Conservation (phyloP, 257 asterid species). For the Petunia secreta region DNA sequence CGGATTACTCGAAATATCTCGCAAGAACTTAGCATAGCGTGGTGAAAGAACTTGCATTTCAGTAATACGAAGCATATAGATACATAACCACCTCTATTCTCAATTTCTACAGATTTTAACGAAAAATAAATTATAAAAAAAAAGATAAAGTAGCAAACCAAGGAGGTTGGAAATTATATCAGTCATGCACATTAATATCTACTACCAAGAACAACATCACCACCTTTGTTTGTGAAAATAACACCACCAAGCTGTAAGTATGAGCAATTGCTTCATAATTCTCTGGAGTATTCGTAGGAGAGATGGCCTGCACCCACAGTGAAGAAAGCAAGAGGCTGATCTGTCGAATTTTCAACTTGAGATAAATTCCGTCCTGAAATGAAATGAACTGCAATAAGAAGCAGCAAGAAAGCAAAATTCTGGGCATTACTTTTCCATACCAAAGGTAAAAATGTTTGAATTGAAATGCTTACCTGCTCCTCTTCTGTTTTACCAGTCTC, state of each 20-base stretch:
- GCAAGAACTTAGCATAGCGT: background rate
- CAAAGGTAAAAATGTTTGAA: conserved; percentile 20
- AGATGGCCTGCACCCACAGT: conserved; percentile 73
- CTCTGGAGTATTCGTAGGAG: conserved; percentile 60
- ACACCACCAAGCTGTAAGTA: conserved; percentile 69
- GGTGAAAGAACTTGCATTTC: conserved; percentile 8
- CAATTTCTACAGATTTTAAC: conserved; percentile 6
- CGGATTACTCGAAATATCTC: background rate
- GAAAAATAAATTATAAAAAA: background rate
- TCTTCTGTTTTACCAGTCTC: conserved; percentile 46
- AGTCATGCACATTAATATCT: conserved; percentile 22
- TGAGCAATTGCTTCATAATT: conserved; percentile 79
- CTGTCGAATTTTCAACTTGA: conserved; percentile 69
- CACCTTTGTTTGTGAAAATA: conserved; percentile 74
- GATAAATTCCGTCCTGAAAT: conserved; percentile 66
- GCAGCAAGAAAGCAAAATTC: conserved; percentile 18
- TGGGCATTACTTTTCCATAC: background rate
- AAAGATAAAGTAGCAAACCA: background rate
- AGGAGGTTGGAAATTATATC: conserved; percentile 10
- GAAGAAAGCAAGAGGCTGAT: conserved; percentile 79
- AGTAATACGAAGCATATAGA: conserved; percentile 21
- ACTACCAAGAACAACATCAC: conserved; percentile 20
- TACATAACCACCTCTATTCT: conserved; percentile 11
- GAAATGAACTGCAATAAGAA: conserved; percentile 32
- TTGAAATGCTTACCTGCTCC: conserved; percentile 52